Base-by-base conservation (phyloP, 768 basidiomycete species). In the Lentinula sp. region DNA sequence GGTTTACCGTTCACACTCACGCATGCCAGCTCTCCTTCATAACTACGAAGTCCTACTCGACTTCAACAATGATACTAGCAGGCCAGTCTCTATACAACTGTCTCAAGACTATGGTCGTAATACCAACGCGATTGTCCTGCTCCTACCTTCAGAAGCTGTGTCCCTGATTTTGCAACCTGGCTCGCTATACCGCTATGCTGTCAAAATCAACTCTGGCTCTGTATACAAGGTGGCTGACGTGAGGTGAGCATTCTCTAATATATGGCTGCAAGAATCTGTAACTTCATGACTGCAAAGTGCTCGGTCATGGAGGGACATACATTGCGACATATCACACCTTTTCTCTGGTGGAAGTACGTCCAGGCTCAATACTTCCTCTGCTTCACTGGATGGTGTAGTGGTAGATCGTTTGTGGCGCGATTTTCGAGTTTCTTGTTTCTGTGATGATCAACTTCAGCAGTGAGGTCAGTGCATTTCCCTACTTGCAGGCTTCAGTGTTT, bases 111-210 rank as follows among this genome's bases (percentile, higher is more conserved):
- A 88, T 64, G 86, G 84, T 50, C 76, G 80, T 56, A 78, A 78
- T 54, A 73, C 80, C 15, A 79, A 78, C 56, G 76, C 81, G 55
- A 77, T 82, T 62, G 78, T 87, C 50, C 68, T 88, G 31, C 75
- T 89, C 43, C 77, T 81, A 61, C 86, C 87, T 4, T 77, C 81
- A 52, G 87, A 89, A 68, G 81, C 79, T 46, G 75, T 89, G 59
- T 84, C 85, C 35, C 77, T 88, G 61, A 78, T 89, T 62, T 78
- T 89, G 64, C 86, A 88, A 66, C 85, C 88, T 18, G 87, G 88
- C 5, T 79, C 80, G 21, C 73, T 83, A 42, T 89, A 89, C 75
- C 80, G 81, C 67, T 88, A 89, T 70, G 86, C 84, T 39, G 74
- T 89, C 61, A 88, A 88, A 70, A 78, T 79, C 63, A 80, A 78